Percentiles rank a stretch among this genome's conserved stretches.
phyloP scores from a whole-genome alignment of 305 asterid species.

The Solanum aculeatissimum region DNA sequence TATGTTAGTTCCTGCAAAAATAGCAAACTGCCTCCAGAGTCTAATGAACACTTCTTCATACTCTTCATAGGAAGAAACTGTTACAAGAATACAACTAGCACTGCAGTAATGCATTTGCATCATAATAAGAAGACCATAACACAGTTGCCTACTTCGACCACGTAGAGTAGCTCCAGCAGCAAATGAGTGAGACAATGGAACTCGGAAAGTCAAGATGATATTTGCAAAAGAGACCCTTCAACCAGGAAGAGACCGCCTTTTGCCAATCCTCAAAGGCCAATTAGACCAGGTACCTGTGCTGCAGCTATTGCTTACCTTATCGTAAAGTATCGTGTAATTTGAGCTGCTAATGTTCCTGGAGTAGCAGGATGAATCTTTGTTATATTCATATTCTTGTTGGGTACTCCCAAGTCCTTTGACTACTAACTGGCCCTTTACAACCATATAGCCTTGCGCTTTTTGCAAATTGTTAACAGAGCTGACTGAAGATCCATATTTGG shows the following conservation, averaged over 20 bases:
- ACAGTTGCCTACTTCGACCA: background rate
- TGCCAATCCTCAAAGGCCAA: background rate
- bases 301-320: constrained; percentile 36
- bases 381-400: constrained; percentile 30
- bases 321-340: constrained; percentile 49
- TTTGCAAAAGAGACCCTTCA: background rate
- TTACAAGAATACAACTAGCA: no score
- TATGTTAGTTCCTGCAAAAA: no score
- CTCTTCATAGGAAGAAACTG: no score
- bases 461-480: constrained; percentile 33
- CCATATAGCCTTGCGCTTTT: constrained; percentile 32
- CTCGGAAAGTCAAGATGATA: background rate
- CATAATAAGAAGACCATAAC: background rate
- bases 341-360: constrained; percentile 50
- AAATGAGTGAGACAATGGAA: background rate
- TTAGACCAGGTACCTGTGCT: background rate
- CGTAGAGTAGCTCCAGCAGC: background rate
- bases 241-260: background rate
- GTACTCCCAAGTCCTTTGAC: constrained; percentile 55
- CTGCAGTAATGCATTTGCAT: background rate
- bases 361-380: constrained; percentile 28
- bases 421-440: constrained; percentile 42
- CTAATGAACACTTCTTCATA: no score
- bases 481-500: constrained; percentile 7
- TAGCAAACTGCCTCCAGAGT: no score